Percentiles rank a stretch among this genome's conserved stretches.
These are phyloP conservation scores for Xylaria grammica DNA, from an alignment of 495 filamentous ascomycete species.

Conservation along the genomic window DNA sequence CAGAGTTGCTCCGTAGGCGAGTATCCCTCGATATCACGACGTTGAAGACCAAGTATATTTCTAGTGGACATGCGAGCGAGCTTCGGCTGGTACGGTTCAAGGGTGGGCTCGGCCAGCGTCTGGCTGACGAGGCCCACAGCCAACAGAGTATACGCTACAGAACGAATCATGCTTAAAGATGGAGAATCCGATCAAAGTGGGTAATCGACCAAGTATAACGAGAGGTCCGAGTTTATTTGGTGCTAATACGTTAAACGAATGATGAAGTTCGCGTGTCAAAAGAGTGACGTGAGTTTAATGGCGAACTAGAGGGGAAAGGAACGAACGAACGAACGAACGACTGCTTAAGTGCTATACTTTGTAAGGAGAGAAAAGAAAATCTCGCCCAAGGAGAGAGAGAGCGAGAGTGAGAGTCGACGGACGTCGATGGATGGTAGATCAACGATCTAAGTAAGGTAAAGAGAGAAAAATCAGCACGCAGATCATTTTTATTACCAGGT, in stretches of 20 bases:
- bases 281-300: constrained; percentile 7
- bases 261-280: constrained; percentile 6
- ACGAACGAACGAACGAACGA: background rate
- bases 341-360: background rate
- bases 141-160: constrained; percentile 34
- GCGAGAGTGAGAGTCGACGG: background rate
- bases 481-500: background rate
- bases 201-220: constrained; percentile 2
- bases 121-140: constrained; percentile 45
- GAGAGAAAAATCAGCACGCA: constrained; percentile 1
- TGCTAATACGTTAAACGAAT: background rate
- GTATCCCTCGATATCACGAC: constrained; percentile 47
- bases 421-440: background rate
- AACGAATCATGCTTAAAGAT: constrained; percentile 4
- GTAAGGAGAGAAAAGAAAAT: background rate
- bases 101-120: constrained; percentile 44
- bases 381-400: background rate
- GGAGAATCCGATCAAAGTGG: background rate
- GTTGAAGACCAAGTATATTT: constrained; percentile 46
- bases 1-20: constrained; percentile 48
- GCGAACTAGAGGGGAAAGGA: background rate
- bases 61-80: constrained; percentile 46
- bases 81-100: constrained; percentile 46
- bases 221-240: background rate
- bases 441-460: background rate